A percentile compares a stretch with the other conserved stretches of the same genome.
phyloP scores from a whole-genome alignment of 257 asterid genomes.

The Marsdenia floribunda region DNA sequence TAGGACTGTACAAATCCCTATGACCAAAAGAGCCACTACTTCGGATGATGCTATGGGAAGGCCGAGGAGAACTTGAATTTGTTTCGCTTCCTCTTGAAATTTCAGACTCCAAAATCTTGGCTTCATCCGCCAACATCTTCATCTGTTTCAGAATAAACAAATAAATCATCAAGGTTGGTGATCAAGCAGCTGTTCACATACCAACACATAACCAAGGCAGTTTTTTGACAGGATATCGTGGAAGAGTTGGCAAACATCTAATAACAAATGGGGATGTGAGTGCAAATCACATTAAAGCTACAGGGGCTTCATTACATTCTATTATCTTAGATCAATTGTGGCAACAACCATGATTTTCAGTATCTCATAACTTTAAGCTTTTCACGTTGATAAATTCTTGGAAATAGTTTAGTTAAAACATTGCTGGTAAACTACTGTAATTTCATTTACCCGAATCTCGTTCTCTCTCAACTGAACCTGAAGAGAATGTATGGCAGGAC shows the following conservation, averaged over 20 bases:
- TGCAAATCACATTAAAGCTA: background rate
- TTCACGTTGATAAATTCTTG: background rate
- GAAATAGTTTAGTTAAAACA: background rate
- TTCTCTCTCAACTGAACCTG: conserved; percentile 89
- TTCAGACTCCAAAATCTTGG: conserved; percentile 52
- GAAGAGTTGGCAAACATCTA: background rate
- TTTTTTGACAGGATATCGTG: background rate
- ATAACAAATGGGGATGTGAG: background rate
- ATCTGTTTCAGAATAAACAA: conserved; percentile 44
- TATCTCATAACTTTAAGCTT: background rate
- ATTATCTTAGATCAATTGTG: background rate
- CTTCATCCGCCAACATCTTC: conserved; percentile 70
- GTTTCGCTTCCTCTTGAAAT: conserved; percentile 37
- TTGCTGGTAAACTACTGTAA: background rate
- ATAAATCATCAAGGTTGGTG: background rate
- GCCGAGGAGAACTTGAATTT: conserved; percentile 51
- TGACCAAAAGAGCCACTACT: conserved; percentile 45
- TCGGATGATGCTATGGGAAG: conserved; percentile 41
- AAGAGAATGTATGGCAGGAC: conserved; percentile 80
- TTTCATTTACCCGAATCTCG: conserved; percentile 62
- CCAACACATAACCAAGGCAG: background rate
- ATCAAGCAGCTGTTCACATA: background rate
- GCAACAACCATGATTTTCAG: background rate
- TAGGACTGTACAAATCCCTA: conserved; percentile 54
- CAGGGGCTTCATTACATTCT: background rate